These are phyloP conservation scores for Neurospora sp. DNA, from an alignment of 495 filamentous ascomycete species.

Conservation along the genomic window DNA sequence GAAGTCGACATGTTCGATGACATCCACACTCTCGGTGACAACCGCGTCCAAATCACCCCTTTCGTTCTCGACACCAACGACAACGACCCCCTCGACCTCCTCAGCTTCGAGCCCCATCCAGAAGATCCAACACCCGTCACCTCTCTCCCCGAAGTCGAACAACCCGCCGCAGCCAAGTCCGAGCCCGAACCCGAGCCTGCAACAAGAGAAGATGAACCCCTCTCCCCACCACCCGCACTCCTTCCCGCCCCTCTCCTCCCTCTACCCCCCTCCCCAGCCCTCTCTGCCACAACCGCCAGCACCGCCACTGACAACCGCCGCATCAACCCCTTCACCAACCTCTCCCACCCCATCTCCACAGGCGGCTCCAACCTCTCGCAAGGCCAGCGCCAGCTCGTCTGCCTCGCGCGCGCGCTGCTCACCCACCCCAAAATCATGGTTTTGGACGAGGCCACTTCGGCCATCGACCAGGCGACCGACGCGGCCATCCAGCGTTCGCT, in stretches of 20 bases:
- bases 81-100: not conserved
- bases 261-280: not conserved
- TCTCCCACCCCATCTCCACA: constrained; percentile 16
- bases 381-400: constrained; percentile 57
- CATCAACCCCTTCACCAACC: constrained; percentile 16
- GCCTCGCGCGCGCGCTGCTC: constrained; percentile 60
- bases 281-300: not conserved
- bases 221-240: not conserved
- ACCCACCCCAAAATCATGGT: constrained; percentile 70
- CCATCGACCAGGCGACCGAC: constrained; percentile 66
- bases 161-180: not conserved
- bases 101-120: not conserved
- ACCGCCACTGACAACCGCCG: not conserved
- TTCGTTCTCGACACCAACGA: not conserved
- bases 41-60: not conserved
- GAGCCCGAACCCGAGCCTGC: not conserved
- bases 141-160: not conserved
- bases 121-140: not conserved
- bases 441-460: constrained; percentile 76
- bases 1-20: not conserved
- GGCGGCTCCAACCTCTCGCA: constrained; percentile 44
- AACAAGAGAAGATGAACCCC: not conserved
- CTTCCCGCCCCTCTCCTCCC: not conserved
- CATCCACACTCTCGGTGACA: not conserved
- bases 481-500: constrained; percentile 61